Evolutionary conservation across 1,284 basidiomycete species (phyloP).

Genomic region (Pseudomicrostroma phylloplanum): DNA sequence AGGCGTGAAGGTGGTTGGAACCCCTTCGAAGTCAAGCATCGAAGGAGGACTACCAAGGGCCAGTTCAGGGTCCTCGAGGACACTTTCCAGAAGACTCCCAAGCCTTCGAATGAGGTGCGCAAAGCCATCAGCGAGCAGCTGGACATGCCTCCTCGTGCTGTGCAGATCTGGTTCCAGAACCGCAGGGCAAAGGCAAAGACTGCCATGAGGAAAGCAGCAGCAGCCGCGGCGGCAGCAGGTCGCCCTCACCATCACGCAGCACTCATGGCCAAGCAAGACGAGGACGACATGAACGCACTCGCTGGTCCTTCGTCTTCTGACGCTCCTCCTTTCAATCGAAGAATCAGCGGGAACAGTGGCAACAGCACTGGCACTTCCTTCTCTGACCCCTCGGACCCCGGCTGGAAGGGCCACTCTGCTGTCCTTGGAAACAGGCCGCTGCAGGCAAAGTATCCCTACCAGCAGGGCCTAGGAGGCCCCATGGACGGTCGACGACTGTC

Average conservation of each 20-base stretch:
- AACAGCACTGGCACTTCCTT: neutral
- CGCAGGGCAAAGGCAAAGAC: conserved; percentile 40
- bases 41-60: conserved; percentile 37
- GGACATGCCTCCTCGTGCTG: conserved; percentile 35
- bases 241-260: too few relatives aligned
- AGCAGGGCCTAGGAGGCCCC: too few relatives aligned
- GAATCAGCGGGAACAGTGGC: too few relatives aligned
- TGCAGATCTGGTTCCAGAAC: conserved; percentile 43
- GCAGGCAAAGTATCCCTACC: too few relatives aligned
- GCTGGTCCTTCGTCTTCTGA: too few relatives aligned
- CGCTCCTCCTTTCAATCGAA: too few relatives aligned
- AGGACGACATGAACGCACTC: too few relatives aligned
- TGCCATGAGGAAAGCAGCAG: conserved; percentile 21
- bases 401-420: too few relatives aligned
- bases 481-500: too few relatives aligned
- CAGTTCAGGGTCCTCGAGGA: conserved; percentile 38
- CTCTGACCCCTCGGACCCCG: neutral
- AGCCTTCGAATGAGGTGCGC: conserved; percentile 32
- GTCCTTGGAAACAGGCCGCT: too few relatives aligned
- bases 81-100: conserved; percentile 36
- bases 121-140: conserved; percentile 34
- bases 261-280: too few relatives aligned
- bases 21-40: conserved; percentile 44
- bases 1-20: conserved; percentile 10
- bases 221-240: neutral